Conservation (phyloP, 169 alveolate genomes). For the Plasmodium coatneyi region DNA sequence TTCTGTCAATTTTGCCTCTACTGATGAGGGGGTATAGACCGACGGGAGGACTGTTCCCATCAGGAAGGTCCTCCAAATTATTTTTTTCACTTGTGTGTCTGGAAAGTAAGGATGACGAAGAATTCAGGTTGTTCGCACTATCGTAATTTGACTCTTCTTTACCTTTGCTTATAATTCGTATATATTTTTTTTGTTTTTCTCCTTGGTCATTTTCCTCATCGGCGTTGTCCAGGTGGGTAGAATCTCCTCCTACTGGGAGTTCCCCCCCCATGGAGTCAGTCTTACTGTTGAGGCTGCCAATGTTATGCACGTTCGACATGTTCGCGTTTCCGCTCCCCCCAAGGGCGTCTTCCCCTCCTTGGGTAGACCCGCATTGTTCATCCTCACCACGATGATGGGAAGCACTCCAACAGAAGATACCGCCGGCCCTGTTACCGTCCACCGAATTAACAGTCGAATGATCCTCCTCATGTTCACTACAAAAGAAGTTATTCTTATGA, state of each 20-base stretch:
- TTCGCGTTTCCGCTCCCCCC: background rate
- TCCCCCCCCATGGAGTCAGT: background rate
- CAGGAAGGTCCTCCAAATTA: background rate
- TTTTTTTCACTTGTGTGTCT: background rate
- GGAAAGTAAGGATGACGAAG: background rate
- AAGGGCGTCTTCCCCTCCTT: background rate
- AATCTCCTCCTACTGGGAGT: background rate
- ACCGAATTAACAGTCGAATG: background rate
- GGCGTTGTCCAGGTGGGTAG: background rate
- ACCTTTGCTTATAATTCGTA: background rate
- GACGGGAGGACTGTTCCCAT: background rate
- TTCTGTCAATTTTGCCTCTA: slow-evolving; percentile 25
- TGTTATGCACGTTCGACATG: background rate
- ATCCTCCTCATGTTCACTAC: background rate
- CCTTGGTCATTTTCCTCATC: background rate
- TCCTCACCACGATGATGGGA: background rate
- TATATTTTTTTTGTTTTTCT: background rate
- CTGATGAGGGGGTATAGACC: background rate
- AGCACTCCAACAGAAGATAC: background rate
- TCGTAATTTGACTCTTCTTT: background rate
- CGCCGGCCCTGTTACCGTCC: background rate
- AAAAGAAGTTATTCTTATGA: background rate
- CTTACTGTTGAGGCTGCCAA: background rate
- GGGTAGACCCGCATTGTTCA: background rate
- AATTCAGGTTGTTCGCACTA: background rate